Evolutionary conservation across 2,329 filamentous ascomycete species (phyloP).

Genomic region (Neoascochyta sp.): DNA sequence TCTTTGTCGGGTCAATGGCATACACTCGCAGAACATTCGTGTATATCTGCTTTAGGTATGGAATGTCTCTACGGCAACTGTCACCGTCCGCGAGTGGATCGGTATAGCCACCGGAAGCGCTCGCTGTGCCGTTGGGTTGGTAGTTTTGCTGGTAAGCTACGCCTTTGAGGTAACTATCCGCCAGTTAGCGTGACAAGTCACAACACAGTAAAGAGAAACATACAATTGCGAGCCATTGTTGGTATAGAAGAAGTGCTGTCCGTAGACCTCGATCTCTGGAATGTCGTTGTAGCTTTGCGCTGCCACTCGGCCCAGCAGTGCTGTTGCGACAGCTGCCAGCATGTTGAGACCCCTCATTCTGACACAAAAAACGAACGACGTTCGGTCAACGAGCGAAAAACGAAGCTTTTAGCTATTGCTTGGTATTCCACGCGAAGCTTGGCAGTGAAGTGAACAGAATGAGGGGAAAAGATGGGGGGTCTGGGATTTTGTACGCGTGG

Average conservation of each 20-base stretch:
- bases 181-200: slow-evolving; percentile 13
- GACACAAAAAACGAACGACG: slow-evolving; percentile 4
- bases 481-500: slow-evolving; percentile 8
- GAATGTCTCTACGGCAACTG: slow-evolving; percentile 79
- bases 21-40: slow-evolving; percentile 95
- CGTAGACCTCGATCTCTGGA: slow-evolving; percentile 46
- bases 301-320: slow-evolving; percentile 12
- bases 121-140: slow-evolving; percentile 21
- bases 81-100: slow-evolving; percentile 76
- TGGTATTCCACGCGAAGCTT: slow-evolving; percentile 7
- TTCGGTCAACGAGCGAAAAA: slow-evolving; percentile 5
- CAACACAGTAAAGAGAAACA: slow-evolving; percentile 1
- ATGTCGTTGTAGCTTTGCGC: slow-evolving; percentile 34
- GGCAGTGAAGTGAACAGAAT: slow-evolving; percentile 4
- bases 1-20: slow-evolving; percentile 70
- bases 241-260: slow-evolving; percentile 85
- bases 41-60: slow-evolving; percentile 69
- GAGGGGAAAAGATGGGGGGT: slow-evolving; percentile 5
- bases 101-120: slow-evolving; percentile 55
- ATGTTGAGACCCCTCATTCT: slow-evolving; percentile 7
- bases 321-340: slow-evolving; percentile 9
- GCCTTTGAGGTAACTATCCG: slow-evolving; percentile 71
- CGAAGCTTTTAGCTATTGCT: slow-evolving; percentile 10
- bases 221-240: slow-evolving; percentile 71
- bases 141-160: slow-evolving; percentile 78